A percentile compares a stretch with the other conserved stretches of the same genome.
Conservation (phyloP, 2,329 filamentous ascomycete species). For the Ilyonectria robusta region DNA sequence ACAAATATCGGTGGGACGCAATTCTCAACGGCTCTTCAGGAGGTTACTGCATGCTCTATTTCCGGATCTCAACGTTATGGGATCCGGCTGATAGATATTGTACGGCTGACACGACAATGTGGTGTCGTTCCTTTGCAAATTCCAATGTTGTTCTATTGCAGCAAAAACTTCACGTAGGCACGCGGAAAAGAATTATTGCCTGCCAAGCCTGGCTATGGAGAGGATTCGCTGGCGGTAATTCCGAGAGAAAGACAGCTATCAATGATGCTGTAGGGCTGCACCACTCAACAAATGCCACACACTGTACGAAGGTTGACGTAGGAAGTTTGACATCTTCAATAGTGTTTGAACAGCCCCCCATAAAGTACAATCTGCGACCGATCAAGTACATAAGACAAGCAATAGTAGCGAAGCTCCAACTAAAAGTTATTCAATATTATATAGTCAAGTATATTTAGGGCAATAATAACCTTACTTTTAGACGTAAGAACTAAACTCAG, state of each 20-base stretch:
- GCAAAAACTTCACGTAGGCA: no score
- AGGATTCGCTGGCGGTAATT: not conserved
- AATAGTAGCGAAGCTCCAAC: no score
- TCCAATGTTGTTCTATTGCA: not conserved
- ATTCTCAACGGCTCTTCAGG: not conserved
- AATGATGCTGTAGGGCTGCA: not conserved
- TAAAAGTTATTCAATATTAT: no score
- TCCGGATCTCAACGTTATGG: not conserved
- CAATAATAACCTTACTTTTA: no score
- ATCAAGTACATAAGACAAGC: no score
- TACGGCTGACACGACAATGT: not conserved
- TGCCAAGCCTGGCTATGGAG: not conserved
- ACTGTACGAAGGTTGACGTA: not conserved
- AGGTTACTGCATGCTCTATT: not conserved
- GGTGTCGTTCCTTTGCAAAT: not conserved
- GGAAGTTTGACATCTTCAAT: not conserved
- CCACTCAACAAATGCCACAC: not conserved
- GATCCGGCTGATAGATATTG: not conserved
- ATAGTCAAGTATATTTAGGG: no score
- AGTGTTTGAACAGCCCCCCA: no score
- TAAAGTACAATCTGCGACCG: no score
- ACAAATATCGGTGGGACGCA: not conserved
- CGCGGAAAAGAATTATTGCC: no score
- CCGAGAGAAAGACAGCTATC: not conserved
- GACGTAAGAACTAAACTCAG: no score